Percentiles rank a stretch among this genome's conserved stretches.
Conservation (phyloP, 768 basidiomycete genomes). For the Trametes maxima region DNA sequence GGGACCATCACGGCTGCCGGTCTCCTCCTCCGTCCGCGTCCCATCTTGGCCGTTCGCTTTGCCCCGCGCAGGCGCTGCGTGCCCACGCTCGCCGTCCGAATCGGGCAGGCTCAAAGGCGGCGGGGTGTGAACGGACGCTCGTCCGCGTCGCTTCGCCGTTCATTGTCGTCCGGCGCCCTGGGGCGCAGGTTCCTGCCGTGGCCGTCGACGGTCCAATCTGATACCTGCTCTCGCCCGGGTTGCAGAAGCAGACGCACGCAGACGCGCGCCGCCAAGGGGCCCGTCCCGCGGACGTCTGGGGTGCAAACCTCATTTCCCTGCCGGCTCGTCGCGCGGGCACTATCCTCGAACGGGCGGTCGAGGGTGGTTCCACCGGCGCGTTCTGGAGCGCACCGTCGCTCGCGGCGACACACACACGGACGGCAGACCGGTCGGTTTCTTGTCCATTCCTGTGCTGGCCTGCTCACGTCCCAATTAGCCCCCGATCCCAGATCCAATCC, state of each 20-base stretch:
- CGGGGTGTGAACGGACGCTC: slow-evolving; percentile 14
- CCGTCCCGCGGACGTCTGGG: slow-evolving; percentile 4
- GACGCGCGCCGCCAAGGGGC: background rate
- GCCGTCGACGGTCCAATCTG: background rate
- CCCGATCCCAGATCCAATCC: slow-evolving; percentile 14
- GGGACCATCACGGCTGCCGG: slow-evolving; percentile 3
- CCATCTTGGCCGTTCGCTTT: slow-evolving; percentile 28
- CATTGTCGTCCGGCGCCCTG: background rate
- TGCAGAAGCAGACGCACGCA: background rate
- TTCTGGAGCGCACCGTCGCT: slow-evolving; percentile 10
- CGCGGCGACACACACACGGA: background rate
- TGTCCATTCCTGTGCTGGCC: slow-evolving; percentile 15
- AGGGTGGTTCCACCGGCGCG: slow-evolving; percentile 13
- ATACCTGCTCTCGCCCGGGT: slow-evolving; percentile 7
- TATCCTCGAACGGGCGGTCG: slow-evolving; percentile 12
- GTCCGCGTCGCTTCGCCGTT: background rate
- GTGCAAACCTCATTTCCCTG: background rate
- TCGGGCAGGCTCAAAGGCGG: slow-evolving; percentile 33
- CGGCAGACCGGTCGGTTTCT: background rate
- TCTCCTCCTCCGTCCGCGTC: slow-evolving; percentile 16
- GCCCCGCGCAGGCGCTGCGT: slow-evolving; percentile 10
- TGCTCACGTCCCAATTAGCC: background rate
- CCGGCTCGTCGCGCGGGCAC: background rate
- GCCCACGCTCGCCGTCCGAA: slow-evolving; percentile 13
- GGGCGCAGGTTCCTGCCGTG: background rate